Conservation (phyloP, 805 yeast species). For the Saturnispora zaruensis region DNA sequence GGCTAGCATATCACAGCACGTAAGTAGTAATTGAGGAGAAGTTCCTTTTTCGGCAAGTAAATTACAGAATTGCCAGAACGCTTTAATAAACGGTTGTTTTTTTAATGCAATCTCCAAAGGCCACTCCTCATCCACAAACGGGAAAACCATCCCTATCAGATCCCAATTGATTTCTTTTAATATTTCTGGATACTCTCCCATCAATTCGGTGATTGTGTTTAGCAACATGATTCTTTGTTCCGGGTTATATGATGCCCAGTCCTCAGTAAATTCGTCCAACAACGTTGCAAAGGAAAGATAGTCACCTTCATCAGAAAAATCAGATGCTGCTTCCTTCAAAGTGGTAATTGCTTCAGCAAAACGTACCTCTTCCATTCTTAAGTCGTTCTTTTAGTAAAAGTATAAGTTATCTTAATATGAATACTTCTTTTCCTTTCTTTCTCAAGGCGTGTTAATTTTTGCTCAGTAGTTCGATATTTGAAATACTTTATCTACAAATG, state of each 20-base stretch:
- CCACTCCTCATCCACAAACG: constrained; percentile 39
- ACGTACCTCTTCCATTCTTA: neutral
- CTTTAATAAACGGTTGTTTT: constrained; percentile 30
- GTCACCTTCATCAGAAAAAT: constrained; percentile 41
- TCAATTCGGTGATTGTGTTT: constrained; percentile 33
- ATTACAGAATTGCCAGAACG: constrained; percentile 45
- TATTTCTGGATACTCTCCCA: constrained; percentile 40
- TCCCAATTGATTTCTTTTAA: constrained; percentile 83
- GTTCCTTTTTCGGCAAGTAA: constrained; percentile 62
- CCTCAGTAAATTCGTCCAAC: constrained; percentile 50
- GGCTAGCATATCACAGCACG: constrained; percentile 56
- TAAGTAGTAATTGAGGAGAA: constrained; percentile 70
- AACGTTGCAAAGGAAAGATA: constrained; percentile 66
- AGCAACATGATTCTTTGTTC: constrained; percentile 47
- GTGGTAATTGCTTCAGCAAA: constrained; percentile 5
- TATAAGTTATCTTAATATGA: neutral
- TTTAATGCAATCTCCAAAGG: constrained; percentile 25
- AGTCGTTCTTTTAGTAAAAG: neutral
- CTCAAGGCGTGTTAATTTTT: neutral
- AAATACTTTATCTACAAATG: too few species aligned
- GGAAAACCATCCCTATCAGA: constrained; percentile 59
- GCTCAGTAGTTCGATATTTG: neutral
- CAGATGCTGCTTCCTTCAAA: constrained; percentile 22
- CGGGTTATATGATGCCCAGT: constrained; percentile 36
- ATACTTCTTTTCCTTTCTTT: neutral